phyloP scores from a whole-genome alignment of 306 rosid species.

The Sechiopsis laciniata region DNA sequence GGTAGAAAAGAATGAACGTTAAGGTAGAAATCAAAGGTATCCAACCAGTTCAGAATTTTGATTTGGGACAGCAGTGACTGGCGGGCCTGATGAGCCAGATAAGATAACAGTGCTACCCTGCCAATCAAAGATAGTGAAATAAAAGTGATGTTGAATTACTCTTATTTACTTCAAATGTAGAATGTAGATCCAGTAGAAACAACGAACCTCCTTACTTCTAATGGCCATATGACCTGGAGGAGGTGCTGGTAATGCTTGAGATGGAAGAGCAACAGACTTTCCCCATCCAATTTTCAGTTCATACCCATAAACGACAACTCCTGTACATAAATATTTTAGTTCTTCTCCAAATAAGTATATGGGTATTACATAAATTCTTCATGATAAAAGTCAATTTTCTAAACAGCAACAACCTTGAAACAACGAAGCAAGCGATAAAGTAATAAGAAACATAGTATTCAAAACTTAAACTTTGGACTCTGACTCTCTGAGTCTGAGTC shows the following conservation, averaged over 20 bases:
- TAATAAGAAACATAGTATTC: not conserved
- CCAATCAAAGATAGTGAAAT: conserved; percentile 27
- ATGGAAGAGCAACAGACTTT: conserved; percentile 93
- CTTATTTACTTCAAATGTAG: not conserved
- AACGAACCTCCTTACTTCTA: conserved; percentile 93
- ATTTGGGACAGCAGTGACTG: conserved; percentile 83
- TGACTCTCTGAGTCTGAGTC: not conserved
- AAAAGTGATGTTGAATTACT: conserved; percentile 2
- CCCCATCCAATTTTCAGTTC: conserved; percentile 99
- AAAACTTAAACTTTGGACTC: not conserved
- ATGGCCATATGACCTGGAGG: conserved; percentile 99
- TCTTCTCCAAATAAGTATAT: not conserved
- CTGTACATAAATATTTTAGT: conserved; percentile 41
- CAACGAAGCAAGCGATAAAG: not conserved
- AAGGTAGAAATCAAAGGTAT: not conserved
- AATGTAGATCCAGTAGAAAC: conserved; percentile 13
- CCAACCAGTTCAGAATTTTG: conserved; percentile 92
- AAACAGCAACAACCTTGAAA: not conserved
- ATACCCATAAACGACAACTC: conserved; percentile 95
- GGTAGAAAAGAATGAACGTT: not conserved
- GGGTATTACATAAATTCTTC: not conserved
- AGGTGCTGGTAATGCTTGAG: conserved; percentile 98
- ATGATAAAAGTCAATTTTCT: not conserved
- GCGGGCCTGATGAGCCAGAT: conserved; percentile 98
- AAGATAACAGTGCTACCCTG: conserved; percentile 93